Evolutionary conservation across 805 yeast genomes (phyloP).

Genomic region (Yamadazyma ubonensis): DNA sequence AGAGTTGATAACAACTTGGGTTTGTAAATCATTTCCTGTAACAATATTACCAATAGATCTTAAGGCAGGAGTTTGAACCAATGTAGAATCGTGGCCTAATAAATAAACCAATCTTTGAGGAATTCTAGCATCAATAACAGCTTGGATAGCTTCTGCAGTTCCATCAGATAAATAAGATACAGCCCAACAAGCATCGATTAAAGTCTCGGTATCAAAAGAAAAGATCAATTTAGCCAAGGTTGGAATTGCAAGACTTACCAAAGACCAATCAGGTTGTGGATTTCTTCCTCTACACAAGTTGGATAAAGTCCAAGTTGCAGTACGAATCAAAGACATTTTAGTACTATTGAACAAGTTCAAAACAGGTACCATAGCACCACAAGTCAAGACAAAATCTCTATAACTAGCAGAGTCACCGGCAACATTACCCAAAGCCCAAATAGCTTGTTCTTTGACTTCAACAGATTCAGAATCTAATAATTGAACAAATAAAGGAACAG

Average conservation of each 20-base stretch:
- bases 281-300: constrained; percentile 94
- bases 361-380: constrained; percentile 88
- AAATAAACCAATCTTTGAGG: constrained; percentile 93
- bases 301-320: constrained; percentile 97
- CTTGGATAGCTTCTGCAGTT: constrained; percentile 87
- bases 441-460: constrained; percentile 97
- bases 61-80: constrained; percentile 94
- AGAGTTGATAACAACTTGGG: constrained; percentile 89
- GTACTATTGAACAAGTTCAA: constrained; percentile 73
- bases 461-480: constrained; percentile 75
- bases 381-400: constrained; percentile 84
- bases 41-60: constrained; percentile 98
- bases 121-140: constrained; percentile 93
- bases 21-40: constrained; percentile 94
- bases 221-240: constrained; percentile 87
- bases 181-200: constrained; percentile 99
- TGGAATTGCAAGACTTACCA: constrained; percentile 85
- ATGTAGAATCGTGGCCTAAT: constrained; percentile 75
- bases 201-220: constrained; percentile 87
- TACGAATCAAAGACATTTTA: constrained; percentile 86
- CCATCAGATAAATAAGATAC: constrained; percentile 94
- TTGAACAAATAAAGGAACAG: constrained; percentile 87
- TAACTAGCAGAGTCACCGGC: constrained; percentile 93
- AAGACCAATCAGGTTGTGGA: constrained; percentile 94
- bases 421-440: constrained; percentile 98